Conservation (phyloP, 2,329 filamentous ascomycete genomes). For the Pseudohalonectria lignicola region DNA sequence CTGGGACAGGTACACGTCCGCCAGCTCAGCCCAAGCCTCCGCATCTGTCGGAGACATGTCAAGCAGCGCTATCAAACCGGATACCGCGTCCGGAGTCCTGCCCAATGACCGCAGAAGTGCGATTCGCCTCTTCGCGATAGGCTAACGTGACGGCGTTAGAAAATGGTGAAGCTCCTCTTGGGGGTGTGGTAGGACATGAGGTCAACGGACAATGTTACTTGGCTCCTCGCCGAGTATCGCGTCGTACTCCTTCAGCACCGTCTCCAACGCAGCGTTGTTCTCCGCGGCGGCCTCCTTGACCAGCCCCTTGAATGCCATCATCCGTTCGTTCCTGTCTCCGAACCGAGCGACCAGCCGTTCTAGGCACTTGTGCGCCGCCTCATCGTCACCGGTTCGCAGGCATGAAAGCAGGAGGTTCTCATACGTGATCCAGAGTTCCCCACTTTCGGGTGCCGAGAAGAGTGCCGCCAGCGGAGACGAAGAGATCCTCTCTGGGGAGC, state of each 20-base stretch:
- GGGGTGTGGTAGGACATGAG: not conserved
- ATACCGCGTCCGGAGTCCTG: conserved; percentile 60
- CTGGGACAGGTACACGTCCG: conserved; percentile 74
- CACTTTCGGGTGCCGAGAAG: conserved; percentile 52
- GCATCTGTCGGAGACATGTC: conserved; percentile 81
- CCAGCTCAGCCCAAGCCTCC: conserved; percentile 87
- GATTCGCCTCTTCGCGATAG: conserved; percentile 74
- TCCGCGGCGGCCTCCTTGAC: conserved; percentile 63
- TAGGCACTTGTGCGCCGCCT: conserved; percentile 64
- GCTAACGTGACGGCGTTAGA: conserved; percentile 31
- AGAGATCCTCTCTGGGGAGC: conserved; percentile 40
- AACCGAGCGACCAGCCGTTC: conserved; percentile 71
- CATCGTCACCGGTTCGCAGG: conserved; percentile 73
- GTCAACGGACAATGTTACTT: conserved; percentile 58
- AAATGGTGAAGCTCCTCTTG: no score
- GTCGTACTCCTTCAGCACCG: conserved; percentile 68
- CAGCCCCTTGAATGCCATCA: conserved; percentile 73
- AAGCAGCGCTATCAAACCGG: conserved; percentile 62
- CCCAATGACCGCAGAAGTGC: conserved; percentile 69
- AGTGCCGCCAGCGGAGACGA: conserved; percentile 42
- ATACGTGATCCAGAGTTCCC: conserved; percentile 74
- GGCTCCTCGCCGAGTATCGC: conserved; percentile 48
- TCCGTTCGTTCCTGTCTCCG: conserved; percentile 70
- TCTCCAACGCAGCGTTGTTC: conserved; percentile 52
- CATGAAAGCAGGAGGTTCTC: conserved; percentile 82